Percentiles rank a stretch among this genome's conserved stretches.
Conservation (phyloP, 2,329 filamentous ascomycete genomes). For the Aspergillus sp. region DNA sequence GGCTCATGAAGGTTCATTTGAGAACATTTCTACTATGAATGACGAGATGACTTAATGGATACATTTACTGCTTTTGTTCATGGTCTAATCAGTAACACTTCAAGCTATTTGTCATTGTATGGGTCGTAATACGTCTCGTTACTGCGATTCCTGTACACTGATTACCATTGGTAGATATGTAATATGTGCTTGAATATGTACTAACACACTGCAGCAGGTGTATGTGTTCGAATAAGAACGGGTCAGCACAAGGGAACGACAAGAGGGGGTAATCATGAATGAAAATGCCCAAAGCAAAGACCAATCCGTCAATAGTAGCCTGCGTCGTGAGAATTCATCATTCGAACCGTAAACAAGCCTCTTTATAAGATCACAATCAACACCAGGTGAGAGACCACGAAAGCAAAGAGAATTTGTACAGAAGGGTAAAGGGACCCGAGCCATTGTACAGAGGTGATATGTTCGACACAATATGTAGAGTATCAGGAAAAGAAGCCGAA, state of each 20-base stretch:
- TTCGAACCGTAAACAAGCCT: constrained; percentile 16
- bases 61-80: not conserved
- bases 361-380: constrained; percentile 1
- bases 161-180: constrained; percentile 3
- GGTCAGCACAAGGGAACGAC: constrained; percentile 14
- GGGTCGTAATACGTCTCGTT: too few relatives aligned
- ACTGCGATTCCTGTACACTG: not conserved
- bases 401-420: constrained; percentile 17
- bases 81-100: too few relatives aligned
- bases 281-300: constrained; percentile 9
- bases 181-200: not conserved
- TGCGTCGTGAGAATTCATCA: constrained; percentile 24
- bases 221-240: constrained; percentile 15
- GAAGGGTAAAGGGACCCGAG: constrained; percentile 7
- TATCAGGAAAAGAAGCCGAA: not conserved
- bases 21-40: not conserved
- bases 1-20: not conserved
- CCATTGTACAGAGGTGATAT: constrained; percentile 22
- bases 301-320: constrained; percentile 14
- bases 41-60: constrained; percentile 1
- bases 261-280: constrained; percentile 11
- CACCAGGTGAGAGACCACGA: constrained; percentile 6
- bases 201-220: constrained; percentile 10
- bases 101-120: too few relatives aligned
- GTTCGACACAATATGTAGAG: constrained; percentile 8